A percentile compares a stretch with the other conserved stretches of the same genome.
Conservation (phyloP, 2,329 filamentous ascomycete species). For the Gnomoniopsis sp. region DNA sequence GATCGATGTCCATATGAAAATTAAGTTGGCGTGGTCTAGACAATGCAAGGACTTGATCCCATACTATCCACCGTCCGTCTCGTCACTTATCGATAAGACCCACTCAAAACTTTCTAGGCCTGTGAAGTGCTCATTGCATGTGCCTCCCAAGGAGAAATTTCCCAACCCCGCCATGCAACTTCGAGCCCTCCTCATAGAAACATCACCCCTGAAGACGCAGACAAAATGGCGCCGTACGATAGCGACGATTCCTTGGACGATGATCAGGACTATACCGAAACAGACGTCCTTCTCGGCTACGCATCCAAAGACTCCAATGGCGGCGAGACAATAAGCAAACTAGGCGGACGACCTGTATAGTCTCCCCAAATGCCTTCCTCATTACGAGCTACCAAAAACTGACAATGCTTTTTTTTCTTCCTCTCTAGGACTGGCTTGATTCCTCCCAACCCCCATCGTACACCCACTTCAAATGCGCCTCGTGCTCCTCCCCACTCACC, state of each 20-base stretch:
- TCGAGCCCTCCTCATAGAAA: background rate
- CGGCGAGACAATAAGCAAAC: slow-evolving; percentile 79
- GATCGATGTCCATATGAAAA: slow-evolving; percentile 10
- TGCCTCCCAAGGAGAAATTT: slow-evolving; percentile 9
- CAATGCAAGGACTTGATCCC: background rate
- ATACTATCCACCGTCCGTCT: background rate
- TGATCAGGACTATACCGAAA: slow-evolving; percentile 69
- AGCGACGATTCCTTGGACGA: slow-evolving; percentile 78
- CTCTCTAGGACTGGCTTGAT: slow-evolving; percentile 75
- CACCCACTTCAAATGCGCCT: slow-evolving; percentile 76
- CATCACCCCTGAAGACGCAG: background rate
- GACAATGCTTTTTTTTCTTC: slow-evolving; percentile 18
- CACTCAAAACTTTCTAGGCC: slow-evolving; percentile 16
- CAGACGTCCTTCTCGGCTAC: slow-evolving; percentile 87
- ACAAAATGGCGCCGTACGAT: slow-evolving; percentile 71
- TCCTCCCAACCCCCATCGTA: slow-evolving; percentile 68
- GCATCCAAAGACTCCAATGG: slow-evolving; percentile 74
- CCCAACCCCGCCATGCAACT: slow-evolving; percentile 8
- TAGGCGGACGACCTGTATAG: slow-evolving; percentile 83
- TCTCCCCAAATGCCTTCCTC: background rate
- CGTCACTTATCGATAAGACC: slow-evolving; percentile 8
- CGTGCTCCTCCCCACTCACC: slow-evolving; percentile 79
- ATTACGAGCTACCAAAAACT: background rate
- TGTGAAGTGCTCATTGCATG: background rate
- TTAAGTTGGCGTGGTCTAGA: slow-evolving; percentile 5